phyloP scores from a whole-genome alignment of 2,329 filamentous ascomycete genomes.

The Claviceps pazoutovae region DNA sequence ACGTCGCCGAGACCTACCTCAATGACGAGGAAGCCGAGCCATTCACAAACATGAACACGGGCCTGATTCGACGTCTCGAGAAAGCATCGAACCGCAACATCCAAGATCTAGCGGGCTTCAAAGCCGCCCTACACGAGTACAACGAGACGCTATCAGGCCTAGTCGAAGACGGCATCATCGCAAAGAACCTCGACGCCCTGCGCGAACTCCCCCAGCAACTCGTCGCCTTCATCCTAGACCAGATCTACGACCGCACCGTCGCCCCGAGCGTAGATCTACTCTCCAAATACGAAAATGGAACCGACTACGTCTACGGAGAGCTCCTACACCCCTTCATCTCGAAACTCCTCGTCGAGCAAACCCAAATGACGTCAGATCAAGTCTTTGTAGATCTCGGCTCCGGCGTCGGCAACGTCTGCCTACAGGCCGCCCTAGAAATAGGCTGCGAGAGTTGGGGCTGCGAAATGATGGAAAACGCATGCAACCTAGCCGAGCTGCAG shows the following conservation, averaged over 20 bases:
- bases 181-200: slow-evolving; percentile 54
- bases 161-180: slow-evolving; percentile 56
- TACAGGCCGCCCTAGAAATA: slow-evolving; percentile 85
- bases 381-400: slow-evolving; percentile 92
- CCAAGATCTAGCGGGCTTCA: slow-evolving; percentile 53
- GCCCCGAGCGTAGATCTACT: slow-evolving; percentile 77
- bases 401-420: slow-evolving; percentile 86
- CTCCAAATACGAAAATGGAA: slow-evolving; percentile 74
- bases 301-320: slow-evolving; percentile 91
- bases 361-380: slow-evolving; percentile 64
- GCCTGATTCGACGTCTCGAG: slow-evolving; percentile 64
- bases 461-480: slow-evolving; percentile 88
- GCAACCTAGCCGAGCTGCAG: slow-evolving; percentile 67
- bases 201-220: slow-evolving; percentile 58
- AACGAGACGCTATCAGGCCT: slow-evolving; percentile 56
- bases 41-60: slow-evolving; percentile 58
- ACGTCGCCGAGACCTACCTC: slow-evolving; percentile 64
- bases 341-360: slow-evolving; percentile 63
- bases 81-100: slow-evolving; percentile 57
- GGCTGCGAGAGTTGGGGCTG: slow-evolving; percentile 94
- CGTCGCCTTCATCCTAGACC: slow-evolving; percentile 67
- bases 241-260: slow-evolving; percentile 86
- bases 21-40: slow-evolving; percentile 51
- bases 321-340: slow-evolving; percentile 74
- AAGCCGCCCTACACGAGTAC: slow-evolving; percentile 58